These are phyloP conservation scores for Penicillium soppii DNA, from an alignment of 495 filamentous ascomycete genomes.

Conservation along the genomic window DNA sequence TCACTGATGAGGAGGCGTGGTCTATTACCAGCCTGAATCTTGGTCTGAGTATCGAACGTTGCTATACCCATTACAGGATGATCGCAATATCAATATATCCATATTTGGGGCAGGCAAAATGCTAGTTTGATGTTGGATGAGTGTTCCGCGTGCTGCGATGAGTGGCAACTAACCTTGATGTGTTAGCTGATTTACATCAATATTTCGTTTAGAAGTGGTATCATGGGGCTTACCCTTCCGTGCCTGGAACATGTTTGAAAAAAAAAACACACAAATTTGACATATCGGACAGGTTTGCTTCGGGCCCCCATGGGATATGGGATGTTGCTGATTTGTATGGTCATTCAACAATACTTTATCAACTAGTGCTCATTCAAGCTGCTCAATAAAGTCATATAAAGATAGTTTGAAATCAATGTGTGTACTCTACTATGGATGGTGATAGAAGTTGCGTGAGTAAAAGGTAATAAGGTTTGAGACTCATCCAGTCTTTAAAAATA, in stretches of 20 bases:
- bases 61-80: conserved; percentile 33
- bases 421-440: too few relatives aligned
- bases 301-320: background rate
- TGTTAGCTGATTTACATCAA: background rate
- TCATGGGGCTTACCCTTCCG: background rate
- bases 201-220: background rate
- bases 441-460: too few relatives aligned
- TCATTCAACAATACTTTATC: too few relatives aligned
- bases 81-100: conserved; percentile 33
- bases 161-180: too few relatives aligned
- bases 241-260: background rate
- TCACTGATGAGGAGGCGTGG: conserved; percentile 26
- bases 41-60: conserved; percentile 33
- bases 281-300: background rate
- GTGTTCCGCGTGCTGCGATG: conserved; percentile 23
- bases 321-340: background rate
- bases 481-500: background rate
- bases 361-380: too few relatives aligned
- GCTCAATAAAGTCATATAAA: too few relatives aligned
- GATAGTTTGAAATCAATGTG: too few relatives aligned
- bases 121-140: conserved; percentile 29
- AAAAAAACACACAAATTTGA: background rate
- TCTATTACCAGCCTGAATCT: conserved; percentile 18
- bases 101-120: conserved; percentile 26
- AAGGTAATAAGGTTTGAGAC: background rate